Percentiles rank a stretch among this genome's conserved stretches.
phyloP scores from a whole-genome alignment of 768 basidiomycete species.

The Steccherinum ochraceum region DNA sequence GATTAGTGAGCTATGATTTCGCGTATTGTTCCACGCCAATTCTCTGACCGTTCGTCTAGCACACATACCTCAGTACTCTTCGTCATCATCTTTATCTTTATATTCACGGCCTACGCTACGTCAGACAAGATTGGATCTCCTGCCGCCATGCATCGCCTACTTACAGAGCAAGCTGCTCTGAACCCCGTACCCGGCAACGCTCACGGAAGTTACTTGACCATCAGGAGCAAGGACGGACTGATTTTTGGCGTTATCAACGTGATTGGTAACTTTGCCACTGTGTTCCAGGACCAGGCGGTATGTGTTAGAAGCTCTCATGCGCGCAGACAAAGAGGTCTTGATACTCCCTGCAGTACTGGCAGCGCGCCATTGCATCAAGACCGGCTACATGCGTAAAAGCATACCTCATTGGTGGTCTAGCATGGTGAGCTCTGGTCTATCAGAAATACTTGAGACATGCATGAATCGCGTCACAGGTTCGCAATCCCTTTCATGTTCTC shows the following conservation, averaged over 20 bases:
- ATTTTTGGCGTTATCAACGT: constrained; percentile 81
- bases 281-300: constrained; percentile 43
- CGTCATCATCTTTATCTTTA: constrained; percentile 70
- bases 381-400: constrained; percentile 87
- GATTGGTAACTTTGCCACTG: constrained; percentile 74
- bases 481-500: constrained; percentile 84
- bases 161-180: constrained; percentile 46
- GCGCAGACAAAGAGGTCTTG: neutral
- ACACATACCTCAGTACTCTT: constrained; percentile 86
- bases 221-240: constrained; percentile 47
- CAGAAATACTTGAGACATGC: too few relatives aligned
- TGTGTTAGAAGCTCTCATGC: neutral
- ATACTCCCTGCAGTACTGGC: constrained; percentile 55
- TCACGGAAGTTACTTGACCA: constrained; percentile 68
- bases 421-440: constrained; percentile 51
- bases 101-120: constrained; percentile 80
- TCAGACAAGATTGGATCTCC: constrained; percentile 76
- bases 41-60: constrained; percentile 30
- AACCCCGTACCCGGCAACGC: constrained; percentile 78
- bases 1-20: constrained; percentile 85
- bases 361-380: constrained; percentile 82
- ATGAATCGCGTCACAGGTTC: constrained; percentile 44
- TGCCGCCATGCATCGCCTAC: constrained; percentile 70
- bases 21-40: neutral
- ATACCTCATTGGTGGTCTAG: constrained; percentile 82